Conservation (phyloP, 371 early-diverging fungal species). For the Lichtheimia hyalospora region DNA sequence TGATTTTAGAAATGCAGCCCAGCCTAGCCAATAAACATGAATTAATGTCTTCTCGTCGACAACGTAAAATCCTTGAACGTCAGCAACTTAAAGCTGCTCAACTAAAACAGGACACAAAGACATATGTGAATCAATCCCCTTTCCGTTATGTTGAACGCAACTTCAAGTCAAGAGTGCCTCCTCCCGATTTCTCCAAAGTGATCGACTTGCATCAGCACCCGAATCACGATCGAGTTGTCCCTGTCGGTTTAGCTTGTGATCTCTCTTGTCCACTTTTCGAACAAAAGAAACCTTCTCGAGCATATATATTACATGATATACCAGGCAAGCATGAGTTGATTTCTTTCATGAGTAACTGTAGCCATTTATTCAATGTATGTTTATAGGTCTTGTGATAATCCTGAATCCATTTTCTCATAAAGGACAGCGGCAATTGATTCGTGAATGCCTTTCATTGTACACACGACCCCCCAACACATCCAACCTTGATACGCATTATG, state of each 20-base stretch:
- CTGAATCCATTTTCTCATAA: slow-evolving; percentile 68
- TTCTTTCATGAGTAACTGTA: background rate
- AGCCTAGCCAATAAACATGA: slow-evolving; percentile 7
- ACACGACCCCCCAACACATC: slow-evolving; percentile 74
- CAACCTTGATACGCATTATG: slow-evolving; percentile 84
- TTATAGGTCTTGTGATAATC: slow-evolving; percentile 65
- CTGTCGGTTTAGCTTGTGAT: slow-evolving; percentile 17
- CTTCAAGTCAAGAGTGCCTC: slow-evolving; percentile 61
- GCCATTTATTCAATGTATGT: background rate
- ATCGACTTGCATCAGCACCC: slow-evolving; percentile 51
- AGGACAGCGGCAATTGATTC: slow-evolving; percentile 66
- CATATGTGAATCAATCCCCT: slow-evolving; percentile 65
- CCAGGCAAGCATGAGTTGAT: slow-evolving; percentile 4
- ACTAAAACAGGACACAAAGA: slow-evolving; percentile 20
- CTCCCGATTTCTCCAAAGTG: slow-evolving; percentile 57
- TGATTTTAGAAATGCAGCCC: slow-evolving; percentile 19
- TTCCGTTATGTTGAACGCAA: slow-evolving; percentile 78
- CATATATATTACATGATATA: slow-evolving; percentile 4
- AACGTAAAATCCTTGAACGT: slow-evolving; percentile 40
- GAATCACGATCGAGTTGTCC: slow-evolving; percentile 27
- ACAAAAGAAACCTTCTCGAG: background rate
- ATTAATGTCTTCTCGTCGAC: slow-evolving; percentile 29
- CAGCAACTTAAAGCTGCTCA: slow-evolving; percentile 26
- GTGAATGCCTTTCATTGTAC: slow-evolving; percentile 66
- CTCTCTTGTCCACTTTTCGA: background rate